Base-by-base conservation (phyloP, 2,329 filamentous ascomycete genomes). In the Colletotrichum karsti region DNA sequence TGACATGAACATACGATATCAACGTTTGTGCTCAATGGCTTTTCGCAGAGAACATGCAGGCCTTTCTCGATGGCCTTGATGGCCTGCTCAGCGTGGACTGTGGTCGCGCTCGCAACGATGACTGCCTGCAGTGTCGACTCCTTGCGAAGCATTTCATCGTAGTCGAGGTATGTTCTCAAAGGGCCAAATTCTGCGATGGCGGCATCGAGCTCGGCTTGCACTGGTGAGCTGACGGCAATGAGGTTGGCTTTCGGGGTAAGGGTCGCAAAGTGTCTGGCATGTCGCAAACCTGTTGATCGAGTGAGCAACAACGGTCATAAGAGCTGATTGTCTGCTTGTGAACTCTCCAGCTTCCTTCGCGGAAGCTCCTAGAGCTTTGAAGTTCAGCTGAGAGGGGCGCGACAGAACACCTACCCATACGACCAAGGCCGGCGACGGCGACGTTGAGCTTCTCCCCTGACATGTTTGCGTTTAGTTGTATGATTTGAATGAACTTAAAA, bases 1-100 rank as follows among this genome's bases (percentile, higher is more conserved):
- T n/a, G 39, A 41, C 5, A 18, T 24, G 12, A 20, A 78, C 85
- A 72, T 78, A 90, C 88, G 56, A 89, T 80, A 69, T 90, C 87
- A 15, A 89, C 80, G 67, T 81, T 86, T 1, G 88, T 91, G 50
- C 83, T 86, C 22, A 89, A 74, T 1, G 87, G 87, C 79, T 90
- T 89, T 78, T 90, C 88, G 72, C 86, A 89, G 24, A 90, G 76
- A 0, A 89, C 86, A 72, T 90, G 87, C 70, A 85, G 81, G 53
- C 84, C 81, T 15, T 80, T 81, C 60, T 87, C 75, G 56, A 90
- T 89, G 13, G 87, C 87, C 70, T 84, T 82, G 72, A 88, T 85
- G 1, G 87, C 82, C 70, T 90, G 85, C 70, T 87, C 81, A 0
- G 87, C 87, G 69, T 90, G 88, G 15, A 84, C 87, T 0, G 85